Conservation (phyloP, 176 grass and related monocot genomes). For the Avena atlantica region DNA sequence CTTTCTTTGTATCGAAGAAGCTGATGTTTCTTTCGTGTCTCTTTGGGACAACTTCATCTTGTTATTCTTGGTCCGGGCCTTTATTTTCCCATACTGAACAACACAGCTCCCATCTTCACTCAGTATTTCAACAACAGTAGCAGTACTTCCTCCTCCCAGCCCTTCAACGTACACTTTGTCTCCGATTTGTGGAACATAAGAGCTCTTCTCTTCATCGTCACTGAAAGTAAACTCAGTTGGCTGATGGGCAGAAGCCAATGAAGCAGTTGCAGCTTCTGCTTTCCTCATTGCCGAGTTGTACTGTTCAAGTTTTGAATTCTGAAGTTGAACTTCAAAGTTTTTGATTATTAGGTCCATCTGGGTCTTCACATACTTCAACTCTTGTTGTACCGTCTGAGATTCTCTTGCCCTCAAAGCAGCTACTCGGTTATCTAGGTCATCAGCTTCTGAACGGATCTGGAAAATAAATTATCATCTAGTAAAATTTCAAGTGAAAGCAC, state of each 20-base stretch:
- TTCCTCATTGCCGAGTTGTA: slow-evolving; percentile 64
- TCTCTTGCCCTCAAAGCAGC: slow-evolving; percentile 58
- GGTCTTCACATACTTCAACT: slow-evolving; percentile 65
- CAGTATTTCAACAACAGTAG: slow-evolving; percentile 63
- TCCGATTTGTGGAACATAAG: slow-evolving; percentile 65
- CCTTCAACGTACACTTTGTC: slow-evolving; percentile 70
- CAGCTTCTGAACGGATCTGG: slow-evolving; percentile 62
- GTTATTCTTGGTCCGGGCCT: slow-evolving; percentile 60
- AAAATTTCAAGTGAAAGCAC: slow-evolving; percentile 3
- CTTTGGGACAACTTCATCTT: slow-evolving; percentile 72
- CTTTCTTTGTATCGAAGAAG: slow-evolving; percentile 57
- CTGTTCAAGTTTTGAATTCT: slow-evolving; percentile 61
- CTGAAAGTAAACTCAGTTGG: slow-evolving; percentile 43
- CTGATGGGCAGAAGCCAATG: slow-evolving; percentile 57
- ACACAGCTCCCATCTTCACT: slow-evolving; percentile 61
- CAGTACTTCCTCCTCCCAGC: slow-evolving; percentile 56
- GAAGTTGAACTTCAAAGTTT: slow-evolving; percentile 60
- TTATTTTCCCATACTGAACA: slow-evolving; percentile 84
- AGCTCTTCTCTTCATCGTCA: slow-evolving; percentile 41
- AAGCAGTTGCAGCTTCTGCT: slow-evolving; percentile 68
- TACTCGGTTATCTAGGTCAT: slow-evolving; percentile 61
- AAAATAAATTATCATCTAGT: slow-evolving; percentile 23
- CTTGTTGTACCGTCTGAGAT: slow-evolving; percentile 59
- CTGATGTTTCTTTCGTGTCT: slow-evolving; percentile 16
- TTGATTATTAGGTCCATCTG: slow-evolving; percentile 73